Evolutionary conservation across 176 grass and related monocot genomes (phyloP), one percentile per base, ranked within the genome.

Genomic region (Puya raimondii): DNA sequence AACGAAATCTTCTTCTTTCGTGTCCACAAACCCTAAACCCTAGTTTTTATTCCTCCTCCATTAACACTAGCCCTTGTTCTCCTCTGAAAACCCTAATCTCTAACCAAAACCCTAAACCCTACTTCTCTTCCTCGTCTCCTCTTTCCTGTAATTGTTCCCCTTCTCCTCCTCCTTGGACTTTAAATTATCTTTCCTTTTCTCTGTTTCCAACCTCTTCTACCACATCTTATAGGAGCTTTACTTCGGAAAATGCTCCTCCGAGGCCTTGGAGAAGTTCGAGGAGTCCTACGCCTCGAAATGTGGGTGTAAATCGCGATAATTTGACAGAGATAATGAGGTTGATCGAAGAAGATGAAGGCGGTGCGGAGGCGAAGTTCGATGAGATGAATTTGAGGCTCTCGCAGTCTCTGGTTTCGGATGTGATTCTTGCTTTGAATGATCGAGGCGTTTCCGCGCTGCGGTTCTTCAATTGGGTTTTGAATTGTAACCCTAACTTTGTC

Each of bases 391-490:
- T 65, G 73, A 65, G 51, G 26, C 51, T 81, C 51, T 83, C 79
- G 21, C 74, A 82, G 50, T 67, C 58, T 15, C 20, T 81, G 26
- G 66, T 92, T 23, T 12, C 76, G 16, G 50, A 63, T 50, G 64
- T 79, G 63, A 59, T 96, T 69, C 73, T 64, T 50, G 74, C 42
- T 33, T 83, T 85, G 74, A 92, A 83, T 12, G 58, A 90, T 11
- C 77, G 64, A 33, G 48, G 71, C 29, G 29, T 87, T 23, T 70
- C 81, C 14, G 84, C 89, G 51, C 64, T 52, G 57, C 53, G 79
- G 49, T 96, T 92, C 71, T 89, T 92, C 61, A 57, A 68, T 64
- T 96, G 93, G 93, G 51, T 71, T 66, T 74, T 88, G 52, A 64
- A 53, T 20, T 73, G 12, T 50, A 15, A 67, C n/a, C 76, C 73